Evolutionary conservation across 768 basidiomycete genomes (phyloP), one percentile per base, ranked within the genome.

Genomic region (Tylopilus balloui): DNA sequence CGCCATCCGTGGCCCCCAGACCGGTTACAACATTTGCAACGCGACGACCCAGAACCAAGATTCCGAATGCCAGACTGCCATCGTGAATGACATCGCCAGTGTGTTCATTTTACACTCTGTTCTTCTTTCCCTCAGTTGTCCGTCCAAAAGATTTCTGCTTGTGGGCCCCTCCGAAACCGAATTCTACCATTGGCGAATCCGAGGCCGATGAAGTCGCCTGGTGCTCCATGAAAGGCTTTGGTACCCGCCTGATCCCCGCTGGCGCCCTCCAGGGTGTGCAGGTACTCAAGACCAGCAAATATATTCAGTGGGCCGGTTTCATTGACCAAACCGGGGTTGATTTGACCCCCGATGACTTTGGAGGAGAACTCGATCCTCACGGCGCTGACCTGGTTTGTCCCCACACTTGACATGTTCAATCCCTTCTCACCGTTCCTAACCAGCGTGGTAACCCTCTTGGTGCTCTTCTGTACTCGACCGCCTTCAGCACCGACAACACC

Each of bases 391-490:
- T 68, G 47, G 77, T 78, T 43, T 13, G 72, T 67, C 14, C n/a
- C 36, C 7, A 36, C 2, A 0, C 19, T 46, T 62, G 28, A 4
- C 27, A 35, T 36, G 61, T 58, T 31, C 42, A 47, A 25, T 39
- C 17, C 49, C 55, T 49, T 45, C 48, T 61, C 24, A 59, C 21
- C 20, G 17, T 15, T 3, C 1, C 13, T 37, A 25, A 38, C 13
- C 55, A 84, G 78, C 79, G 84, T 53, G 90, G 89, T n/a, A 92
- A 90, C 70, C 86, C 86, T 3, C 71, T 88, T 23, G 88, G 88
- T 54, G 85, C 80, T 42, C 64, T 89, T 23, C 49, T 88, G 36
- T 91, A 76, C 71, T 80, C 86, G 0, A 82, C 70, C 51, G 75
- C 69, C 11, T 83, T 74, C 53, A 61, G 54, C 39, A 64, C 71